Base-by-base conservation (phyloP, 179 eudicot species). In the Carnegiea gigantea region DNA sequence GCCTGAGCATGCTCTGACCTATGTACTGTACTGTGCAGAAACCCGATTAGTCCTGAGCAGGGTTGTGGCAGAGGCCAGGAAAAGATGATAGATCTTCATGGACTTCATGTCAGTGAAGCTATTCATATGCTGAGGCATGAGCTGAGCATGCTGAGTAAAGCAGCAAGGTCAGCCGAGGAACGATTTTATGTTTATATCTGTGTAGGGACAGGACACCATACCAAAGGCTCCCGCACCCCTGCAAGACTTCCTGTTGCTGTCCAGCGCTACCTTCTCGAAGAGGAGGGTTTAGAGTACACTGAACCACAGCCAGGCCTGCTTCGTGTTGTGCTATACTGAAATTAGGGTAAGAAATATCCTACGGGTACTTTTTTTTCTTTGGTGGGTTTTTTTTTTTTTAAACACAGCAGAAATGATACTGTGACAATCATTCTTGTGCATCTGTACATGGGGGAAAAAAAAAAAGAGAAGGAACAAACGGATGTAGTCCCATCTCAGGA, bases 261-360 rank as follows among this genome's bases (percentile, higher is more conserved):
- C 72, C 97, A 94, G 88, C 91, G 92, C 64, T 93, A 93, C 85
- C 89, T 96, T 85, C 98, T 96, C 43, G 94, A 94, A 83, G 98
- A 93, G 73, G 99, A 96, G 80, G 96, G 97, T 82, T 92, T 96
- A 2, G 93, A 96, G 72, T 96, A 82, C 89, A 85, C 90, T 54
- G 99, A 96, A 83, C 95, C 98, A 36, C 99, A 94, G 82, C 93
- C 98, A 9, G 99, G 99, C 80, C 85, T 96, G 80, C 97, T 96
- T 54, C 89, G 91, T 51, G 95, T 96, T 88, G 87, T 92, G 87
- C 75, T 93, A 83, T 92, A 85, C 87, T 95, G 95, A 70, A 93
- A 85, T 18, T 83, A 83, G 85, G 82, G 85, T 83, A 75, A 83
- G 78, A 70, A 75, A 72, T 83, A 83, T 78, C 76, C 53, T 36